Conservation (phyloP, 352 stramenopile genomes). For the Globisporangium recalcitrans region DNA sequence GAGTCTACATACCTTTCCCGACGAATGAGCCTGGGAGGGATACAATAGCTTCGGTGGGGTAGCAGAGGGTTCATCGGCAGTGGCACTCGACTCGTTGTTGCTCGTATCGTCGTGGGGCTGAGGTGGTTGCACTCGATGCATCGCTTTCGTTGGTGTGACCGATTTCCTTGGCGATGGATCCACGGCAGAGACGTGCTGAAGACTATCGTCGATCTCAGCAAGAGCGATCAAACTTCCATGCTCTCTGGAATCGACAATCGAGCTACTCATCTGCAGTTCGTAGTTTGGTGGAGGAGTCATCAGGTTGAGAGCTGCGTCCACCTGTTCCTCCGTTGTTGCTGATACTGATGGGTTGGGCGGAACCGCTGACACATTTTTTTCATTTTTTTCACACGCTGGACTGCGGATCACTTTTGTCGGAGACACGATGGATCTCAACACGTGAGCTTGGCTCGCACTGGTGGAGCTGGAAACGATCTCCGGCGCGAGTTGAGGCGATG, state of each 20-base stretch:
- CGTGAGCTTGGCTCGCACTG: conserved; percentile 8
- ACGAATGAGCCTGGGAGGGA: not conserved
- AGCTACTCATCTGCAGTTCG: not conserved
- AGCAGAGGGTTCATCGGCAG: not conserved
- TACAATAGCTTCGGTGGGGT: not conserved
- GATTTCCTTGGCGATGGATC: not conserved
- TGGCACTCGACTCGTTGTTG: not conserved
- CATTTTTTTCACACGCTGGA: not conserved
- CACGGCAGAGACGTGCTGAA: not conserved
- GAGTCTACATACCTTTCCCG: not conserved
- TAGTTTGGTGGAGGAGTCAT: not conserved
- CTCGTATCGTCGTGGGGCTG: not conserved
- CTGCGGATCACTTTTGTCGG: not conserved
- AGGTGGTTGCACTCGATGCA: not conserved
- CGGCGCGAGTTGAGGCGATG: not conserved
- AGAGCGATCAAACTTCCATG: not conserved
- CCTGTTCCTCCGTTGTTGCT: not conserved
- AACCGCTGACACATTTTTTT: not conserved
- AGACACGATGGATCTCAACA: conserved; percentile 14
- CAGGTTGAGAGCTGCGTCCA: not conserved
- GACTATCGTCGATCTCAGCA: not conserved
- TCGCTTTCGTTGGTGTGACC: not conserved
- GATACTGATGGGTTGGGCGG: not conserved
- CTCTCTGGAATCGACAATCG: not conserved
- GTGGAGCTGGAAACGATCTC: not conserved